phyloP scores from a whole-genome alignment of 2,329 filamentous ascomycete species.

The Didymella keratinophila region DNA sequence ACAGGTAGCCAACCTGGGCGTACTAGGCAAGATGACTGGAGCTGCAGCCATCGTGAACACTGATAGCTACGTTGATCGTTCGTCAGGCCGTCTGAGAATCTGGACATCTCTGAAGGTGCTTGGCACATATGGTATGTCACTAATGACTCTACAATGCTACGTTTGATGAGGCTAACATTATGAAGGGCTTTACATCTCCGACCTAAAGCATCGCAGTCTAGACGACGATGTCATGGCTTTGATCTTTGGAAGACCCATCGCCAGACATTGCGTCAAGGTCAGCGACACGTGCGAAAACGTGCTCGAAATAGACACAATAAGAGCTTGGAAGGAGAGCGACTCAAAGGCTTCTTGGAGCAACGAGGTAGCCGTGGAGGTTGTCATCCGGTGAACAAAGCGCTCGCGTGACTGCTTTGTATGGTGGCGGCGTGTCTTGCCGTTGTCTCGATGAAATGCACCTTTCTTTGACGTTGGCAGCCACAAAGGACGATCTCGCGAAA shows the following conservation, averaged over 20 bases:
- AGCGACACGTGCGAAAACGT: conserved; percentile 64
- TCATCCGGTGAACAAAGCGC: conserved; percentile 36
- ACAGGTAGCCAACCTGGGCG: conserved; percentile 73
- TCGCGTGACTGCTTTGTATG: neutral
- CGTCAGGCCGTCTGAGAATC: conserved; percentile 68
- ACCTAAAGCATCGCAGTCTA: conserved; percentile 67
- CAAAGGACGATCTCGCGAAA: neutral
- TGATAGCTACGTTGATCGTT: conserved; percentile 63
- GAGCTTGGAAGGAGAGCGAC: conserved; percentile 78
- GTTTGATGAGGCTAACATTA: conserved; percentile 5
- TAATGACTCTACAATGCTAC: no score
- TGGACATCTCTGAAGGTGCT: conserved; percentile 80
- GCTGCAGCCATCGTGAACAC: conserved; percentile 75
- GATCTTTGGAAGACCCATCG: conserved; percentile 75
- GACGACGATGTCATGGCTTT: conserved; percentile 74
- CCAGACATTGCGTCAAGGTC: conserved; percentile 69
- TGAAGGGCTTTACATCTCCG: conserved; percentile 77
- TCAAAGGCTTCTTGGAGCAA: conserved; percentile 80
- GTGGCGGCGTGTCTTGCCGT: neutral
- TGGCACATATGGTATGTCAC: conserved; percentile 69
- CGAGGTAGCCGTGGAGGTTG: conserved; percentile 45
- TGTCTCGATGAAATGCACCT: neutral
- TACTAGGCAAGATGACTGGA: conserved; percentile 89
- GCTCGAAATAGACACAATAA: conserved; percentile 77
- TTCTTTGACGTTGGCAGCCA: neutral